A percentile compares a stretch with the other conserved stretches of the same genome.
These are phyloP conservation scores for Apiotrichum montevideense DNA, from an alignment of 1,284 basidiomycete species.

Conservation along the genomic window DNA sequence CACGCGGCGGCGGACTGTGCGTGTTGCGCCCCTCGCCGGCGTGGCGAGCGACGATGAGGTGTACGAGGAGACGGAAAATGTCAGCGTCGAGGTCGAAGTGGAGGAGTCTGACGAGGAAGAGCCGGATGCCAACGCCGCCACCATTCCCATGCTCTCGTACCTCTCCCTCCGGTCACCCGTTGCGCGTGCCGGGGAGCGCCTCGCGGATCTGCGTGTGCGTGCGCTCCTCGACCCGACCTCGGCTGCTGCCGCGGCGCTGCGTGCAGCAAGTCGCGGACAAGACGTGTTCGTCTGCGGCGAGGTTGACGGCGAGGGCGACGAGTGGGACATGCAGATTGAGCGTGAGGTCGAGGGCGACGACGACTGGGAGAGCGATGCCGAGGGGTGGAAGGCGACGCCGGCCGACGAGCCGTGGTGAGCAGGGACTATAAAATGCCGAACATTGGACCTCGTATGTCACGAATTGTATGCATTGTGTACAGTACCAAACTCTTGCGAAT, in stretches of 20 bases:
- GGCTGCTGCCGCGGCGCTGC: conserved; percentile 20
- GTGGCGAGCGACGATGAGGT: conserved; percentile 10
- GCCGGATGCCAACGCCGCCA: background rate
- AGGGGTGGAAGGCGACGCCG: conserved; percentile 25
- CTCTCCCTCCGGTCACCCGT: conserved; percentile 26
- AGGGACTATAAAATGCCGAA: background rate
- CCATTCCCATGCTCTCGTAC: background rate
- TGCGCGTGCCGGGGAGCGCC: conserved; percentile 7
- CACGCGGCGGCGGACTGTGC: conserved; percentile 11
- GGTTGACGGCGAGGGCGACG: conserved; percentile 5
- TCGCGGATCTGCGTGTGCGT: conserved; percentile 31
- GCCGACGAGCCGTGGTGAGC: conserved; percentile 22
- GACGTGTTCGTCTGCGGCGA: conserved; percentile 31
- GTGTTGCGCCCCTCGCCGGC: background rate
- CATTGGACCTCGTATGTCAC: background rate
- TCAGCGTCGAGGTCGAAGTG: conserved; percentile 3
- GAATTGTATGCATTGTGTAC: conserved; percentile 1
- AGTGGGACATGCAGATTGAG: conserved; percentile 3
- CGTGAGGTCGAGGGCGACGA: conserved; percentile 18
- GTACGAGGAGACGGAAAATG: background rate
- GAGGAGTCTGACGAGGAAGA: background rate
- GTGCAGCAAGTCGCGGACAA: conserved; percentile 30
- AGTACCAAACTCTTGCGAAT: background rate
- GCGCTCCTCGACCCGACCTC: conserved; percentile 34
- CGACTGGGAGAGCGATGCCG: conserved; percentile 31